Evolutionary conservation across 2,329 filamentous ascomycete species (phyloP), one percentile per base, ranked within the genome.

Genomic region (Pestalotiopsis sp.): DNA sequence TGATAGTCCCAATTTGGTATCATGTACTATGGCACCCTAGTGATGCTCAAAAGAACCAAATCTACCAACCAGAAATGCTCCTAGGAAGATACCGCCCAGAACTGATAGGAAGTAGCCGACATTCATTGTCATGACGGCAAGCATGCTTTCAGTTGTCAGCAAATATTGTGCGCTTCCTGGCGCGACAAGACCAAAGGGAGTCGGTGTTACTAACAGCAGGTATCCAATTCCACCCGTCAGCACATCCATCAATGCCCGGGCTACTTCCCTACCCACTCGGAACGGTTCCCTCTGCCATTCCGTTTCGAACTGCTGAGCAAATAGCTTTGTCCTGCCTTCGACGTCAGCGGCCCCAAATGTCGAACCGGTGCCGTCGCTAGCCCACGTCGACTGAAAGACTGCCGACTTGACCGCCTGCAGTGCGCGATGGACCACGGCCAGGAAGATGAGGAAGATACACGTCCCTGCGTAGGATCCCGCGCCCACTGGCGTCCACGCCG

Each of bases 111-210:
- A 92, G 76, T 92, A 92, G 3, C 90, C 90, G 31, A 92, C 84
- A 71, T 92, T 92, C 77, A 89, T 84, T 1, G 90, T 91, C 90
- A 92, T 92, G 68, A 91, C 89, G 23, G 89, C 90, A 78, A 92
- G 80, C 90, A 92, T 92, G 63, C 90, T 92, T 72, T n/a, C 17
- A 9, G 20, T n/a, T n/a, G 57, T 36, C 1, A 27, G 57, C 41
- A 27, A n/a, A n/a, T 66, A 14, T 14, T 5, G 27, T 31, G 27
- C 27, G 27, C 27, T 7, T 31, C 27, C 27, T 31, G 7, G 27
- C 5, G 27, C 27, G 27, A 31, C 27, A 31, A 31, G 27, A 7
- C 27, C 27, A 31, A 20, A 4, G 6, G 38, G 52, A 25, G 66
- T 56, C 57, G 38, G 45, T 58, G 38, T 45, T 17, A 86, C 89